Percentiles rank a stretch among this genome's conserved stretches.
These are phyloP conservation scores for Fusarium avenaceum DNA, from an alignment of 2,329 filamentous ascomycete species.

Conservation along the genomic window DNA sequence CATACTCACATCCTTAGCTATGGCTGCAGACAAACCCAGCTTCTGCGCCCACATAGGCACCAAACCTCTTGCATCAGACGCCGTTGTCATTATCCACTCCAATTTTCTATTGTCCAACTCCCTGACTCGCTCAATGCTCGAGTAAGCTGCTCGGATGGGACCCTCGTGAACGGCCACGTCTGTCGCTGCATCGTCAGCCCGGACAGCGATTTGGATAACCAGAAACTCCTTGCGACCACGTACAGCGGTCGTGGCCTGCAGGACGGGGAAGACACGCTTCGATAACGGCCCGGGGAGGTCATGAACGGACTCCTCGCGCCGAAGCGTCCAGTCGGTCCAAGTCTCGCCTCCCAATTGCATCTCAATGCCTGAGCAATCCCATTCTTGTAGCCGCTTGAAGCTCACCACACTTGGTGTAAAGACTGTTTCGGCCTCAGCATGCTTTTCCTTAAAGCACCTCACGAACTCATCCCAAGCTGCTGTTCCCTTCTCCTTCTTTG, in stretches of 20 bases:
- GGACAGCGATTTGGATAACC: conserved; percentile 69
- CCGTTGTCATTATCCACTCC: conserved; percentile 84
- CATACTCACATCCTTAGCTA: conserved; percentile 79
- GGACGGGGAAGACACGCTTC: conserved; percentile 74
- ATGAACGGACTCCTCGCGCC: conserved; percentile 76
- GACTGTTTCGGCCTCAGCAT: conserved; percentile 57
- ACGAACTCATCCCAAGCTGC: conserved; percentile 76
- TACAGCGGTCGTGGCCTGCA: conserved; percentile 70
- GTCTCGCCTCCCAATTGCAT: conserved; percentile 54
- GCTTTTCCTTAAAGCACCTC: conserved; percentile 66
- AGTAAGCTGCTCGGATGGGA: conserved; percentile 71
- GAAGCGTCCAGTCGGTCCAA: conserved; percentile 64
- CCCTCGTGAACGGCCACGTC: conserved; percentile 57
- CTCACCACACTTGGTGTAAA: conserved; percentile 57
- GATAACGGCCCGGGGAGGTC: conserved; percentile 70
- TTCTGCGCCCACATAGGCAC: conserved; percentile 77
- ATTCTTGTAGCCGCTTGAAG: conserved; percentile 56
- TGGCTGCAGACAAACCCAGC: conserved; percentile 69
- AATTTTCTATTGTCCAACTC: conserved; percentile 60
- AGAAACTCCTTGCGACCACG: conserved; percentile 63
- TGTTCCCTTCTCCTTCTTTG: conserved; percentile 64
- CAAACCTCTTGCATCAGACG: conserved; percentile 76
- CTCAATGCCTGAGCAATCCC: conserved; percentile 61
- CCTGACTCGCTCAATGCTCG: conserved; percentile 73
- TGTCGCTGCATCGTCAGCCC: conserved; percentile 52